Evolutionary conservation across 768 basidiomycete species (phyloP).

Genomic region (Psilocybe cyanescens): DNA sequence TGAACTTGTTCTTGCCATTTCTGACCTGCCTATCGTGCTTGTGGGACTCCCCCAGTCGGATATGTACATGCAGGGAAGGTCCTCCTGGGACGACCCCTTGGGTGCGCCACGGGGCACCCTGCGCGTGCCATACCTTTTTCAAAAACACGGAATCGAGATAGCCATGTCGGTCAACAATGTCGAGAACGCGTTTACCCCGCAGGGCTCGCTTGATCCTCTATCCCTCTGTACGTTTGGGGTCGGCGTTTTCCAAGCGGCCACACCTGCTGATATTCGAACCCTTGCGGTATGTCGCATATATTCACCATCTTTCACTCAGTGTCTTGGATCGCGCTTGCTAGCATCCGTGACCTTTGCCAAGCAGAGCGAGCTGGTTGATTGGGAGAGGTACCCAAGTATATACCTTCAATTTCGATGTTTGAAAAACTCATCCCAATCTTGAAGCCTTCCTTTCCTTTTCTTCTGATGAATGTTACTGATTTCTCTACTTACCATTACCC

Average conservation of each 20-base stretch:
- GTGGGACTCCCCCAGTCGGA: constrained; percentile 67
- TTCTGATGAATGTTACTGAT: constrained; percentile 2
- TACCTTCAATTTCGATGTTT: background rate
- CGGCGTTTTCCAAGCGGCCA: constrained; percentile 62
- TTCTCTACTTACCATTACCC: background rate
- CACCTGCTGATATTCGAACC: constrained; percentile 43
- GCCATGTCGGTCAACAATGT: constrained; percentile 69
- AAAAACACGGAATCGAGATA: constrained; percentile 47
- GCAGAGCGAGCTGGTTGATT: too few species aligned
- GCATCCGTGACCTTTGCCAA: too few species aligned
- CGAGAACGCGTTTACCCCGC: constrained; percentile 71
- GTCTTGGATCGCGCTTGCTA: background rate
- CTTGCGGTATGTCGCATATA: constrained; percentile 46
- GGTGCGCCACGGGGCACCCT: constrained; percentile 58
- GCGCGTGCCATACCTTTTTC: constrained; percentile 50
- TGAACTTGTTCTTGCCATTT: constrained; percentile 41
- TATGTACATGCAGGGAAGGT: constrained; percentile 69
- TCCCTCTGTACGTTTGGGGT: constrained; percentile 60
- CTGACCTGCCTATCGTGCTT: constrained; percentile 51
- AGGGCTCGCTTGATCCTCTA: constrained; percentile 67
- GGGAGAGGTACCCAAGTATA: too few species aligned
- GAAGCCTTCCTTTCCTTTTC: background rate
- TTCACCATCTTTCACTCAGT: constrained; percentile 2
- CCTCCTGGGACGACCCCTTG: constrained; percentile 32
- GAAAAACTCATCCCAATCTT: background rate